Percentiles rank a stretch among this genome's conserved stretches.
Evolutionary conservation across 2,329 filamentous ascomycete species (phyloP).

Genomic region (Aspergillus ustus): DNA sequence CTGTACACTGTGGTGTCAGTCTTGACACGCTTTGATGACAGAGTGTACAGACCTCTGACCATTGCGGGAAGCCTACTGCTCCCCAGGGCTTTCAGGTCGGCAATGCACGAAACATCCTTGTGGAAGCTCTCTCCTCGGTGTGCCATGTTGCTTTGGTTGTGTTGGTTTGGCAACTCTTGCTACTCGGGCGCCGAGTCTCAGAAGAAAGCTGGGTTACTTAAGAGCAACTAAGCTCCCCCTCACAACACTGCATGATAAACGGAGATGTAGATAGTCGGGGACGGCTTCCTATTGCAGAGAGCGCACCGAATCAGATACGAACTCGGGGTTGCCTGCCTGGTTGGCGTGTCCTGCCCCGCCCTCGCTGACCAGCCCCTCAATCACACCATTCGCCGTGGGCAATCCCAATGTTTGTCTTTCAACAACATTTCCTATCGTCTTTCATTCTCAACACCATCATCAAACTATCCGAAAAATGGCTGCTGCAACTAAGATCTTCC

Average conservation of each 20-base stretch:
- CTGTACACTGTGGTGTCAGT: slow-evolving; percentile 29
- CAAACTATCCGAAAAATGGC: neutral
- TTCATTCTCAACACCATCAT: neutral
- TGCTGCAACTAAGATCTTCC: neutral
- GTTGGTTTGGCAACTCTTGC: neutral
- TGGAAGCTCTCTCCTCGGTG: slow-evolving; percentile 36
- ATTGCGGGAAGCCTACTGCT: slow-evolving; percentile 46
- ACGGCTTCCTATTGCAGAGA: neutral
- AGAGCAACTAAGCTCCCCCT: neutral
- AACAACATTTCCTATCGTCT: neutral
- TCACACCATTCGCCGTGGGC: too few species aligned
- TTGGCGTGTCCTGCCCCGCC: neutral
- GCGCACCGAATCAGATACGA: neutral
- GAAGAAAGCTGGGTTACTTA: neutral
- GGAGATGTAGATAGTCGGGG: neutral
- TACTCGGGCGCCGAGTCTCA: neutral
- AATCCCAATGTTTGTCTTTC: too few species aligned
- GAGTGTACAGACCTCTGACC: slow-evolving; percentile 36
- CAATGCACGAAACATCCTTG: slow-evolving; percentile 37
- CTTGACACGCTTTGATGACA: too few species aligned
- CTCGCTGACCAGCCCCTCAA: neutral
- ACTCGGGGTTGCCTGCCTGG: neutral
- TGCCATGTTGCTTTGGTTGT: slow-evolving; percentile 29
- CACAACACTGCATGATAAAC: neutral
- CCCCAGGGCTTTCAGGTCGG: slow-evolving; percentile 48